Conservation (phyloP, 257 asterid species). For the Nemophila menziesii region DNA sequence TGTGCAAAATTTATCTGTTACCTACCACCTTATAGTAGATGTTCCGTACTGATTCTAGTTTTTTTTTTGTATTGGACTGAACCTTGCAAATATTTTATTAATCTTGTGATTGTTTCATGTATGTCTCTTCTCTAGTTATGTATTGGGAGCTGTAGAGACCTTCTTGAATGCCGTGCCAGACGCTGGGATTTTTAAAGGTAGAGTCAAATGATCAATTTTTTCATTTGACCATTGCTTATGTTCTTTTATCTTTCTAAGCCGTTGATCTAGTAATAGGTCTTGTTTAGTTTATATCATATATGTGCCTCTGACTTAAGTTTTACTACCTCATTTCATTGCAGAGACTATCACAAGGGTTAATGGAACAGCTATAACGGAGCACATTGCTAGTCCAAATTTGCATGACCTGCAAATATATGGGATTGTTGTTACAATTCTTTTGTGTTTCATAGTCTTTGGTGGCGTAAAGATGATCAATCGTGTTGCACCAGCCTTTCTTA, state of each 20-base stretch:
- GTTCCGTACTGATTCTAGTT: not conserved
- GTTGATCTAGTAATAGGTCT: not conserved
- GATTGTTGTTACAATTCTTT: slow-evolving; percentile 75
- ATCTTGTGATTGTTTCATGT: slow-evolving; percentile 11
- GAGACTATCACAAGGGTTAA: slow-evolving; percentile 67
- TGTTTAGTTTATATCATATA: not conserved
- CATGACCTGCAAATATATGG: slow-evolving; percentile 97
- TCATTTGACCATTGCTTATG: not conserved
- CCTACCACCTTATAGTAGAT: not conserved
- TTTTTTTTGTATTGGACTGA: not conserved
- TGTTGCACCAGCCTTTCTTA: slow-evolving; percentile 95
- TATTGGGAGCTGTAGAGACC: slow-evolving; percentile 98
- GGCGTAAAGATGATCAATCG: slow-evolving; percentile 96
- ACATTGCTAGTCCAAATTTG: slow-evolving; percentile 82
- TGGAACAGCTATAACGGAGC: slow-evolving; percentile 67
- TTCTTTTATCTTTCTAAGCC: not conserved
- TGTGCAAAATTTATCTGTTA: not conserved
- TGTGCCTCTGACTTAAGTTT: slow-evolving; percentile 12
- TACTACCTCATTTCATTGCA: slow-evolving; percentile 25
- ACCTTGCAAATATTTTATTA: slow-evolving; percentile 1
- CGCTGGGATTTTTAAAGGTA: slow-evolving; percentile 96
- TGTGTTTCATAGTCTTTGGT: slow-evolving; percentile 94
- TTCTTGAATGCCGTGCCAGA: slow-evolving; percentile 85
- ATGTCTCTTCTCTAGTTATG: slow-evolving; percentile 47
- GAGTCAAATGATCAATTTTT: not conserved